A percentile compares a stretch with the other conserved stretches of the same genome.
phyloP scores from a whole-genome alignment of 495 filamentous ascomycete genomes.

The Penicillium riverlandense region DNA sequence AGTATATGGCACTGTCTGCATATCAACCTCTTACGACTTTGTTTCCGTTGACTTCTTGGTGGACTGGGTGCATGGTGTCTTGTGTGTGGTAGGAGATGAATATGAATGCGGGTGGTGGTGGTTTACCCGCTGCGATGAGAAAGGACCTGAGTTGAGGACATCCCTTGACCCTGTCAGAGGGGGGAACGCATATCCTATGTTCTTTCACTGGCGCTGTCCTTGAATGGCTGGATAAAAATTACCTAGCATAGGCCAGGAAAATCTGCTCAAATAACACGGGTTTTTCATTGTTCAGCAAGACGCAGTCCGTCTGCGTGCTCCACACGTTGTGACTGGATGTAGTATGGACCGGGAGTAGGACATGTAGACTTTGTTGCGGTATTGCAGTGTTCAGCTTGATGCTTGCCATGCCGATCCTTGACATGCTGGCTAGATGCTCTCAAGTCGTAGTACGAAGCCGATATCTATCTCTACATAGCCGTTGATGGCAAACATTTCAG shows the following conservation, averaged over 20 bases:
- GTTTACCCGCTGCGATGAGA: background rate
- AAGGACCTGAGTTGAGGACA: background rate
- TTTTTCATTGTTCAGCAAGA: constrained; percentile 23
- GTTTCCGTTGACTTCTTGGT: background rate
- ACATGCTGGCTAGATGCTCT: too few species aligned
- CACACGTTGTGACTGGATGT: constrained; percentile 5
- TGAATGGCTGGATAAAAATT: constrained; percentile 24
- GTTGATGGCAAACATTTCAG: too few species aligned
- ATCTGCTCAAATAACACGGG: constrained; percentile 30
- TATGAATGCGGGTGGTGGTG: too few species aligned
- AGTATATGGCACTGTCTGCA: constrained; percentile 8
- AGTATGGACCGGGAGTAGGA: too few species aligned
- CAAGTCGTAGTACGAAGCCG: too few species aligned
- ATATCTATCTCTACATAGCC: too few species aligned
- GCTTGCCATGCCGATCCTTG: too few species aligned
- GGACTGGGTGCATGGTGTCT: background rate
- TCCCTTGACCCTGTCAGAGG: constrained; percentile 2
- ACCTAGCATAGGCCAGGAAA: constrained; percentile 31
- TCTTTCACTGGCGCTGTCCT: constrained; percentile 25
- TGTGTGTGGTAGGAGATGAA: background rate
- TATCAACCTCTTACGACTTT: background rate
- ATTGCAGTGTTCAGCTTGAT: too few species aligned
- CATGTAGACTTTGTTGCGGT: too few species aligned
- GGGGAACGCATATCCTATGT: constrained; percentile 20
- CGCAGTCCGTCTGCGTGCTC: constrained; percentile 42